phyloP scores from a whole-genome alignment of 768 basidiomycete genomes.

The Filobasidium wieringae region DNA sequence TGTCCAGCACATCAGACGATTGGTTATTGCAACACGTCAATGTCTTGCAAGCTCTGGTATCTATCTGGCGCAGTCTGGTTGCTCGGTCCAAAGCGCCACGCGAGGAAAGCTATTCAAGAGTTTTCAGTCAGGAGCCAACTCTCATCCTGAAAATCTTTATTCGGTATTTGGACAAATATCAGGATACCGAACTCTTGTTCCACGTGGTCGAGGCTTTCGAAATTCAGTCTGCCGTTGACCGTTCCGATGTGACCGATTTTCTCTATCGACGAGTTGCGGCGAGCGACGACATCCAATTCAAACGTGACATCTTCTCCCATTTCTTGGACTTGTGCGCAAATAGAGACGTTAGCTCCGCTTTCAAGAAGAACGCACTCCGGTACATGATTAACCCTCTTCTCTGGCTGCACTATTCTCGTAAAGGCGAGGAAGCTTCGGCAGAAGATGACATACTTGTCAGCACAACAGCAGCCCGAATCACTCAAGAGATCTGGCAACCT shows the following conservation, averaged over 20 bases:
- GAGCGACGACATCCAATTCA: constrained; percentile 52
- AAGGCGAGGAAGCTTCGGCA: constrained; percentile 44
- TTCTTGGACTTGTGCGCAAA: constrained; percentile 73
- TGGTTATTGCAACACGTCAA: constrained; percentile 63
- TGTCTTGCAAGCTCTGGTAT: constrained; percentile 59
- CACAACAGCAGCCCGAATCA: constrained; percentile 37
- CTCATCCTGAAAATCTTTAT: constrained; percentile 68
- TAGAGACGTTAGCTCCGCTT: constrained; percentile 53
- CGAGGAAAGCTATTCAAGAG: constrained; percentile 23
- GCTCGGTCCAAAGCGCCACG: constrained; percentile 22
- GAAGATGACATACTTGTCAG: constrained; percentile 29
- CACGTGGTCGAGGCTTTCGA: constrained; percentile 72
- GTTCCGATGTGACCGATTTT: constrained; percentile 66
- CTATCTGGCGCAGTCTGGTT: constrained; percentile 52
- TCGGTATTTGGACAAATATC: constrained; percentile 47
- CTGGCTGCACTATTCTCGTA: constrained; percentile 54
- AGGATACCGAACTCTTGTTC: constrained; percentile 77
- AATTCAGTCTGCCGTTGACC: constrained; percentile 67
- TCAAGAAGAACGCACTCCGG: constrained; percentile 57
- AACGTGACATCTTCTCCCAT: constrained; percentile 68
- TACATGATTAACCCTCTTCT: constrained; percentile 79
- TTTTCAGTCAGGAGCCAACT: constrained; percentile 41
- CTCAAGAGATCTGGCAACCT: constrained; percentile 27
- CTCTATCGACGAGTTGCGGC: constrained; percentile 74
- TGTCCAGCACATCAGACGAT: constrained; percentile 52